Percentiles rank a stretch among this genome's conserved stretches.
phyloP scores from a whole-genome alignment of 1,284 basidiomycete species.

The Ceratobasidium theobromae region DNA sequence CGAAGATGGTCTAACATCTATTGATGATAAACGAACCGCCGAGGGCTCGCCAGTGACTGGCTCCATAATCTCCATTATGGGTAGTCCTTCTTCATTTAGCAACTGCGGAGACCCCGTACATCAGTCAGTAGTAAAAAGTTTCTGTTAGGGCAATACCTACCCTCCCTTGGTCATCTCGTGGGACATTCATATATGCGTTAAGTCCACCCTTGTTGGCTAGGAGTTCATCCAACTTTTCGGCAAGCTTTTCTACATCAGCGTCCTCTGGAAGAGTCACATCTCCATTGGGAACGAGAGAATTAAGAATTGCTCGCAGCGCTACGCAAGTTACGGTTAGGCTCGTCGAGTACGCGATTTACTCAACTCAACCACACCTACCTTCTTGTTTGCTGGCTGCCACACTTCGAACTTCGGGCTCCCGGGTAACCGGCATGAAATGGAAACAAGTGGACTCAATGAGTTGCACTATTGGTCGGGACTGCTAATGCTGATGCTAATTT shows the following conservation, averaged over 20 bases:
- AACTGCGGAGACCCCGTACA: slow-evolving; percentile 47
- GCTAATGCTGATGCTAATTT: too few relatives aligned
- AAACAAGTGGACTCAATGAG: not conserved
- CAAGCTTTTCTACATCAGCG: slow-evolving; percentile 52
- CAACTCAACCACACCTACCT: not conserved
- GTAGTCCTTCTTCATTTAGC: slow-evolving; percentile 72
- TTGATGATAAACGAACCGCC: not conserved
- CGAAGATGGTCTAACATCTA: slow-evolving; percentile 39
- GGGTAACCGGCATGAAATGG: slow-evolving; percentile 1
- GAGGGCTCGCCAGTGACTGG: slow-evolving; percentile 44
- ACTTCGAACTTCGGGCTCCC: not conserved
- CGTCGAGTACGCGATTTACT: not conserved
- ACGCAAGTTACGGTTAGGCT: slow-evolving; percentile 20
- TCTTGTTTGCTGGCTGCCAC: slow-evolving; percentile 14
- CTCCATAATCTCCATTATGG: slow-evolving; percentile 75
- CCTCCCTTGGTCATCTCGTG: slow-evolving; percentile 62
- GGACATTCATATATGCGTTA: slow-evolving; percentile 46
- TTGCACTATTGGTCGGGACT: not conserved
- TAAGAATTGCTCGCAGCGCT: slow-evolving; percentile 58
- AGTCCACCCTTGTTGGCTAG: slow-evolving; percentile 53
- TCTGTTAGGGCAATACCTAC: slow-evolving; percentile 35
- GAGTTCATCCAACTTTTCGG: slow-evolving; percentile 61
- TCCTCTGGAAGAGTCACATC: slow-evolving; percentile 37
- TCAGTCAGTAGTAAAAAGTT: slow-evolving; percentile 35
- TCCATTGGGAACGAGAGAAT: slow-evolving; percentile 49